These are phyloP conservation scores for Citrullus mucosospermus DNA, from an alignment of 306 rosid species.

Conservation along the genomic window DNA sequence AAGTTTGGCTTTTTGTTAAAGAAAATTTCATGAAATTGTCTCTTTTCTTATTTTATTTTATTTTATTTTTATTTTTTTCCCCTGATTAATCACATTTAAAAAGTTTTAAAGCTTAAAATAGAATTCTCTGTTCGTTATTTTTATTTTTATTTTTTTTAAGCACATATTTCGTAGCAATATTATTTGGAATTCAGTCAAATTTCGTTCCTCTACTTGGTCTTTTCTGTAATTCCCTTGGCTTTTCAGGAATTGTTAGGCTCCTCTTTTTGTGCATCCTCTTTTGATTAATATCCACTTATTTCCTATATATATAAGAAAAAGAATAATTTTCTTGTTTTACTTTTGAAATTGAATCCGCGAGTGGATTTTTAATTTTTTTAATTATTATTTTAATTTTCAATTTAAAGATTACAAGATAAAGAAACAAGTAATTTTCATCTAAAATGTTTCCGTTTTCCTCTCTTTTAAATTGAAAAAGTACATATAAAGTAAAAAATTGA, in stretches of 20 bases:
- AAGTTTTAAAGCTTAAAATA: background rate
- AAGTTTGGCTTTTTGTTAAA: background rate
- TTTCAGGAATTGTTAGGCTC: no score
- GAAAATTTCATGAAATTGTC: background rate
- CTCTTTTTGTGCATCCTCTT: background rate
- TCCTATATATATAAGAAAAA: background rate
- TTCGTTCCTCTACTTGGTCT: background rate
- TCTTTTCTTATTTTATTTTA: background rate
- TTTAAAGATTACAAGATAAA: background rate
- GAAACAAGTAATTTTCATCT: background rate
- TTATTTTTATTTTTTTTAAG: background rate
- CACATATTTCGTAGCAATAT: background rate
- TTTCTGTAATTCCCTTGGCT: background rate
- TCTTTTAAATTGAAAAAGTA: background rate
- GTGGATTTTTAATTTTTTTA: background rate
- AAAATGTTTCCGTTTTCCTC: background rate
- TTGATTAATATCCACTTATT: background rate
- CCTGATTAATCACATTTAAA: background rate
- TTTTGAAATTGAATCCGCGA: background rate
- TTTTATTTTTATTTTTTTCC: background rate
- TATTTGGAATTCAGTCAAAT: background rate
- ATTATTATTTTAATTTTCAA: background rate
- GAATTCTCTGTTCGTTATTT: background rate
- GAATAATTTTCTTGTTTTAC: background rate
- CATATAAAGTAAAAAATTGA: background rate